phyloP scores from a whole-genome alignment of 176 grass and related monocot species.

The Bolboschoenus planiculmis region DNA sequence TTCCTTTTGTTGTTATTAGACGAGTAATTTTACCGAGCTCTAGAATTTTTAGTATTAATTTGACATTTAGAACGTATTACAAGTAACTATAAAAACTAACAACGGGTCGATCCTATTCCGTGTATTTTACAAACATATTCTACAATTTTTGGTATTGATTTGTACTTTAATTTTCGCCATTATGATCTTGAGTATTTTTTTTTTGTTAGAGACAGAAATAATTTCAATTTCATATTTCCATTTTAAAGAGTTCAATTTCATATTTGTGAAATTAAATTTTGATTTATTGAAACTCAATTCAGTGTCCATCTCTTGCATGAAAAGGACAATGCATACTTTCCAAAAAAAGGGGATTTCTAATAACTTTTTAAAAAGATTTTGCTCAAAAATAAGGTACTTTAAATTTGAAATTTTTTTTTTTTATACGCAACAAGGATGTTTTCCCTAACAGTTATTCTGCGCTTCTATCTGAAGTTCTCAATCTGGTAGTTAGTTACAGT shows the following conservation, averaged over 20 bases:
- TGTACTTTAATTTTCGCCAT: too few relatives aligned
- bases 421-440: constrained; percentile 3
- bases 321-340: background rate
- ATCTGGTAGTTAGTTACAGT: background rate
- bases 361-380: background rate
- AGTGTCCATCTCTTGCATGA: background rate
- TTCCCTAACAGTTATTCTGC: background rate
- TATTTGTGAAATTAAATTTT: too few relatives aligned
- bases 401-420: background rate
- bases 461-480: background rate
- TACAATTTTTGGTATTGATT: too few relatives aligned
- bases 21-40: too few relatives aligned
- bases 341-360: background rate
- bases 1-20: too few relatives aligned
- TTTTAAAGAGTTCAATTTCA: background rate
- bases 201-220: background rate
- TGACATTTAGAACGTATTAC: too few relatives aligned
- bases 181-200: too few relatives aligned
- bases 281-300: background rate
- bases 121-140: too few relatives aligned
- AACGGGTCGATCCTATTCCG: too few relatives aligned
- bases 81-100: too few relatives aligned
- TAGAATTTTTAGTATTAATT: too few relatives aligned
- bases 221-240: background rate
- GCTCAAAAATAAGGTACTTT: constrained; percentile 1